Evolutionary conservation across 2,329 filamentous ascomycete genomes (phyloP).

Genomic region (Fusarium brachygibbosum): DNA sequence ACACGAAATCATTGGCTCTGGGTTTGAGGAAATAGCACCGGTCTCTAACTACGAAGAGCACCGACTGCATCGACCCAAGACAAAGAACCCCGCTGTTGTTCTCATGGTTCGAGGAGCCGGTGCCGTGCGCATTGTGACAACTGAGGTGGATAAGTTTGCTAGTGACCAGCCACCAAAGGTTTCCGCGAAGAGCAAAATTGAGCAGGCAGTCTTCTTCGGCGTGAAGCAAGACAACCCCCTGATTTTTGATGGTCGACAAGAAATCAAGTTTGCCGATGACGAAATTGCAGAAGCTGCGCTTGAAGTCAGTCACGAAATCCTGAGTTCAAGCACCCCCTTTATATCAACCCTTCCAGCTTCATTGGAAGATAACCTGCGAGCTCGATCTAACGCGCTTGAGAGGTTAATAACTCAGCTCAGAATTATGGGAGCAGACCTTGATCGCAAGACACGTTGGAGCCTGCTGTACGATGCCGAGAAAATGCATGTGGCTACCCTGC

Average conservation of each 20-base stretch:
- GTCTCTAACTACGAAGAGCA: constrained; percentile 58
- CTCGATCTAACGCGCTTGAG: constrained; percentile 79
- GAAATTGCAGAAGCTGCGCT: constrained; percentile 84
- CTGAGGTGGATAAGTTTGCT: constrained; percentile 71
- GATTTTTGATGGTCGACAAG: constrained; percentile 79
- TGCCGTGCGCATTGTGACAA: constrained; percentile 69
- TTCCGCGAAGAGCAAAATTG: constrained; percentile 88
- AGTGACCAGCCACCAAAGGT: constrained; percentile 72
- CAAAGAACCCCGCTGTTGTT: constrained; percentile 73
- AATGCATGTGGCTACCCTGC: constrained; percentile 79
- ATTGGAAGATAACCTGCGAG: constrained; percentile 83
- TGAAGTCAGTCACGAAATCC: constrained; percentile 82
- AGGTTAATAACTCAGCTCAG: constrained; percentile 80
- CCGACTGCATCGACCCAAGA: constrained; percentile 65
- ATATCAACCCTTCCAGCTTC: constrained; percentile 80
- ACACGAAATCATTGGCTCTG: constrained; percentile 74
- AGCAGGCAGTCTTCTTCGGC: constrained; percentile 95
- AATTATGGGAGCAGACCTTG: constrained; percentile 74
- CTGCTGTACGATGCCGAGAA: constrained; percentile 93
- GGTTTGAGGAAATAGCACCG: constrained; percentile 69
- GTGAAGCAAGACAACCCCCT: constrained; percentile 86
- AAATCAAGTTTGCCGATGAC: constrained; percentile 73
- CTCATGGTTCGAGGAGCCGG: constrained; percentile 74
- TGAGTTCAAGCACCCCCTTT: constrained; percentile 81
- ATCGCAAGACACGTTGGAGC: constrained; percentile 79